Evolutionary conservation across 257 asterid species (phyloP), one percentile per base, ranked within the genome.

Genomic region (Gentiana straminea): DNA sequence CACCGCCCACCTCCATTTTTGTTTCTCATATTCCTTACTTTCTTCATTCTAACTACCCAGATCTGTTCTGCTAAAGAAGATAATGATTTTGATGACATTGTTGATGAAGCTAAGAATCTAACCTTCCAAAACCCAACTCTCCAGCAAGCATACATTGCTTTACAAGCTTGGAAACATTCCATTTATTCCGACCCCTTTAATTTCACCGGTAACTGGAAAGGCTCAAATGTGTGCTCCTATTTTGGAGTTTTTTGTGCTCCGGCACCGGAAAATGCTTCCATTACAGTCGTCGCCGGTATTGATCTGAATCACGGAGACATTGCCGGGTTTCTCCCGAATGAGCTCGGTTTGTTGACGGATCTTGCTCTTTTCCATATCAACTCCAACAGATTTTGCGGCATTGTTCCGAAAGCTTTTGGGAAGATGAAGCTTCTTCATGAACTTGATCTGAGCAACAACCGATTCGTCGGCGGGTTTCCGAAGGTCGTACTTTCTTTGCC

Each of bases 301-400:
- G 94, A 85, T 69, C 81, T 85, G 43, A 85, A 85, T 74, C 81
- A 79, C 33, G 95, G 80, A 0, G 95, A 85, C 49, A 85, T 85
- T 41, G 95, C 93, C 44, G 95, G 93, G 1, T 83, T 69, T 56
- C 79, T 85, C 8, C 89, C 90, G 0, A 32, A 72, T 11, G 83
- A 85, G 63, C 84, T 85, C 33, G 93, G 95, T 13, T 55, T 70
- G 6, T 64, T 85, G 0, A 76, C 84, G 2, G 86, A 85, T 66
- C 83, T 85, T 0, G 95, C 82, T 7, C 73, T 85, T 4, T 69
- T 85, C 49, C 95, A 85, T 59, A 55, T 85, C 52, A 85, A 85
- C 65, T 75, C 86, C 8, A 85, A 85, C 62, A 66, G 95, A 41
- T 85, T 85, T 35, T 85, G 95, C 34, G 95, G 95, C 0, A 60